A percentile compares a stretch with the other conserved stretches of the same genome.
phyloP scores from a whole-genome alignment of 306 rosid genomes.

The Lathyrus aphaca region DNA sequence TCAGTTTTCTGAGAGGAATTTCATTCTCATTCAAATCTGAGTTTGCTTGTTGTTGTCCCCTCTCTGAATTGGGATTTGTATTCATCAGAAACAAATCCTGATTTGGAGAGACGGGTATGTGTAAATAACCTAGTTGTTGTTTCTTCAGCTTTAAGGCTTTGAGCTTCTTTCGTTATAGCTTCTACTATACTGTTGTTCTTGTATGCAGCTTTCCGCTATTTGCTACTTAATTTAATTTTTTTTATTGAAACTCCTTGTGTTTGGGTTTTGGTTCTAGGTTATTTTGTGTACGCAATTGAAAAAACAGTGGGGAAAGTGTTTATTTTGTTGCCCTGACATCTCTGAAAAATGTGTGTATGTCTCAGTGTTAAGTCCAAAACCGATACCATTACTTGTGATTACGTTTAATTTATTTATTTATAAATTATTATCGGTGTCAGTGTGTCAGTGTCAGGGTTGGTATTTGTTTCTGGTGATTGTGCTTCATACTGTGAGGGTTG shows the following conservation, averaged over 20 bases:
- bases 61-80: constrained; percentile 53
- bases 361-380: no score
- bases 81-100: constrained; percentile 45
- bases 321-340: no score
- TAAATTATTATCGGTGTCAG: no score
- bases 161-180: constrained; percentile 28
- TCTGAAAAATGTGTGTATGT: no score
- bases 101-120: constrained; percentile 46
- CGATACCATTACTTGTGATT: no score
- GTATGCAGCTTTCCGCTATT: background rate
- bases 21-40: constrained; percentile 36
- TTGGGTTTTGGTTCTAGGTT: constrained; percentile 33
- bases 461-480: no score
- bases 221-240: background rate
- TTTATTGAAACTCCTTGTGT: background rate
- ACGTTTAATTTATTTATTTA: no score
- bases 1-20: constrained; percentile 22
- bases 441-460: no score
- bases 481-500: constrained; percentile 18
- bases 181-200: background rate
- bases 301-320: background rate
- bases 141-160: constrained; percentile 29
- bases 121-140: background rate
- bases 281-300: constrained; percentile 25
- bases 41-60: constrained; percentile 42